phyloP scores from a whole-genome alignment of 2,329 filamentous ascomycete species.

The Venturia oleaginea region DNA sequence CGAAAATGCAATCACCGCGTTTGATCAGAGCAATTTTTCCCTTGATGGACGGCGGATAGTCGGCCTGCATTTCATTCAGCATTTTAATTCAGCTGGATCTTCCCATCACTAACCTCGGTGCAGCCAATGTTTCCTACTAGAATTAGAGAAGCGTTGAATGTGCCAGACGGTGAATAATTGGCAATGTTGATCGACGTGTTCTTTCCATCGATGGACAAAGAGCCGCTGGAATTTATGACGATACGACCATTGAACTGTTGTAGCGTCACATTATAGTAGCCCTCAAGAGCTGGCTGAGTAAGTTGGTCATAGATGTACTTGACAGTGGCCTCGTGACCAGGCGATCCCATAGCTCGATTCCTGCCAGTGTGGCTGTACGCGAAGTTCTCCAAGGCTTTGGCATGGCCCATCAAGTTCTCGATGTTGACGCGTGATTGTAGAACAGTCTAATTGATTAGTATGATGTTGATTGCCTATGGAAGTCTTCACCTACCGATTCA shows the following conservation, averaged over 20 bases:
- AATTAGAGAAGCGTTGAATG: slow-evolving; percentile 21
- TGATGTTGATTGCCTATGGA: neutral
- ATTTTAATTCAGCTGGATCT: neutral
- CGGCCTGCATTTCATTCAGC: slow-evolving; percentile 28
- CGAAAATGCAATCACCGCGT: slow-evolving; percentile 64
- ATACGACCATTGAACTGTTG: slow-evolving; percentile 23
- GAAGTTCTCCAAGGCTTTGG: slow-evolving; percentile 27
- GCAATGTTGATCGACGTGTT: slow-evolving; percentile 18
- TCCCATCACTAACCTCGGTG: slow-evolving; percentile 20
- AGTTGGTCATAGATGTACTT: slow-evolving; percentile 27
- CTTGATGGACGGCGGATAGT: slow-evolving; percentile 51
- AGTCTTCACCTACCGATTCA: neutral
- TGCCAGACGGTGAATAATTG: slow-evolving; percentile 22
- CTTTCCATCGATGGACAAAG: slow-evolving; percentile 19
- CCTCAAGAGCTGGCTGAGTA: slow-evolving; percentile 23
- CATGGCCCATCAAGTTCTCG: slow-evolving; percentile 23
- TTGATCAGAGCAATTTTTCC: slow-evolving; percentile 62
- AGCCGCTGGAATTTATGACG: slow-evolving; percentile 19
- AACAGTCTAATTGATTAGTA: neutral
- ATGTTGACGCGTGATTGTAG: slow-evolving; percentile 18
- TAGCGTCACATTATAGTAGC: slow-evolving; percentile 30
- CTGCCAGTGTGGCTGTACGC: slow-evolving; percentile 29
- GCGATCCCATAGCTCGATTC: slow-evolving; percentile 30
- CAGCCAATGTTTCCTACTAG: slow-evolving; percentile 26
- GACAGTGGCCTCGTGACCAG: slow-evolving; percentile 32